These are phyloP conservation scores for Cytospora mali DNA, from an alignment of 2,329 filamentous ascomycete species.

Conservation along the genomic window DNA sequence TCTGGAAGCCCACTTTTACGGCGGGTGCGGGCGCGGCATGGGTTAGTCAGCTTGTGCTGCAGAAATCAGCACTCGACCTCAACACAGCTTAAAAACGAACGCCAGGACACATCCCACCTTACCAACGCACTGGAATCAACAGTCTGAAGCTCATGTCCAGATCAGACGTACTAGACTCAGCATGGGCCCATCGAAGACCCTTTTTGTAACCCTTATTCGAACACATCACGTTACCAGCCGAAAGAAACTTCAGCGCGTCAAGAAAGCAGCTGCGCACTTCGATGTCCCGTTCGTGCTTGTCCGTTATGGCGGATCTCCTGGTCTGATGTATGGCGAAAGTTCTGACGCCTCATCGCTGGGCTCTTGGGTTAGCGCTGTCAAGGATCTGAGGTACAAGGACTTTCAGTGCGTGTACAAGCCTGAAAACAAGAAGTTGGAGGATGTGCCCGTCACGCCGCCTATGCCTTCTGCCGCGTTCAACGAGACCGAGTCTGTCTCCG, in stretches of 20 bases:
- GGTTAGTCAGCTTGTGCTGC: too few species aligned
- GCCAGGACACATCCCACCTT: not conserved
- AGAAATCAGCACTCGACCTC: not conserved
- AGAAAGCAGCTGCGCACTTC: slow-evolving; percentile 63
- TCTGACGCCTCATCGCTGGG: slow-evolving; percentile 54
- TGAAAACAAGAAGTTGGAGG: slow-evolving; percentile 33
- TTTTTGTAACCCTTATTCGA: slow-evolving; percentile 63
- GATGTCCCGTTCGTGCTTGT: slow-evolving; percentile 66
- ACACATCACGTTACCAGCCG: slow-evolving; percentile 83
- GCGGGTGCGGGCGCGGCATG: too few species aligned
- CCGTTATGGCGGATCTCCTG: slow-evolving; percentile 68
- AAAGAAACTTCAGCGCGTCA: slow-evolving; percentile 66
- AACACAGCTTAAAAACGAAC: not conserved
- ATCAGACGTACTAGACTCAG: not conserved
- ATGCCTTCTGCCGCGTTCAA: slow-evolving; percentile 41
- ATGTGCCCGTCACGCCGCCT: not conserved
- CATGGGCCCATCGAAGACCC: slow-evolving; percentile 13
- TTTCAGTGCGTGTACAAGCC: slow-evolving; percentile 65
- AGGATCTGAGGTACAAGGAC: slow-evolving; percentile 71
- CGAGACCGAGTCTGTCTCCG: slow-evolving; percentile 65
- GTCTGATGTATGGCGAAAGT: slow-evolving; percentile 78
- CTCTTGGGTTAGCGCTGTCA: slow-evolving; percentile 66
- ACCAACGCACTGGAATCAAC: not conserved
- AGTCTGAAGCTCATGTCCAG: not conserved
- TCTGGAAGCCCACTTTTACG: too few species aligned